Evolutionary conservation across 2,329 filamentous ascomycete genomes (phyloP).

Genomic region (Aschersonia sp.): DNA sequence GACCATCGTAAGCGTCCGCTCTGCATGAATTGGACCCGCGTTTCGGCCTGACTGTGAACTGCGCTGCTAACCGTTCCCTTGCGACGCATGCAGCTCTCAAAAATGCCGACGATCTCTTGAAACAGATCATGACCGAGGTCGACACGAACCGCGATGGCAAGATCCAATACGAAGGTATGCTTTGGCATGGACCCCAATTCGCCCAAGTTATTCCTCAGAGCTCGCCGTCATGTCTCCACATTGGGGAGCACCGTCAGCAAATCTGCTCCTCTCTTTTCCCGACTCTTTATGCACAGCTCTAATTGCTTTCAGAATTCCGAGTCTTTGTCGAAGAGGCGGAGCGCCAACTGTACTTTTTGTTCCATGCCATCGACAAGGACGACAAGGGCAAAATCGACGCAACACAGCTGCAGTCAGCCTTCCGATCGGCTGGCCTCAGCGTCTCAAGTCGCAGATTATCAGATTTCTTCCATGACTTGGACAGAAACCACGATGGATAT

Average conservation of each 20-base stretch:
- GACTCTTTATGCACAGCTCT: neutral
- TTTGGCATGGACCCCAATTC: neutral
- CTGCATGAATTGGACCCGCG: neutral
- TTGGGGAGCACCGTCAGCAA: too few species aligned
- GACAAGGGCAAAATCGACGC: conserved; percentile 77
- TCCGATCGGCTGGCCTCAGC: conserved; percentile 61
- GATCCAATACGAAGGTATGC: conserved; percentile 78
- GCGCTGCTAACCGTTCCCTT: neutral
- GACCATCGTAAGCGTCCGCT: conserved; percentile 64
- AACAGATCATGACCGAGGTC: conserved; percentile 65
- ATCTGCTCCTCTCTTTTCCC: neutral
- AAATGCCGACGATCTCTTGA: conserved; percentile 77
- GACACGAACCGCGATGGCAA: conserved; percentile 78
- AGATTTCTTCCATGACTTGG: conserved; percentile 79
- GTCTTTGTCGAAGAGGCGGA: conserved; percentile 81
- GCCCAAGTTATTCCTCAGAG: too few species aligned
- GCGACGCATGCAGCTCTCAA: conserved; percentile 44
- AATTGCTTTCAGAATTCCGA: conserved; percentile 55
- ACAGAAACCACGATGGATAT: conserved; percentile 72
- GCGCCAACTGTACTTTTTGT: conserved; percentile 65
- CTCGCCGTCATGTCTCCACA: too few species aligned
- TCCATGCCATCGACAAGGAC: conserved; percentile 75
- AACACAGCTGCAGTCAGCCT: conserved; percentile 66
- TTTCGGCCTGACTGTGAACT: too few species aligned
- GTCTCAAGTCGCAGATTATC: conserved; percentile 66